A percentile compares a stretch with the other conserved stretches of the same genome.
phyloP scores from a whole-genome alignment of 2,329 filamentous ascomycete genomes.

The Cytospora leucostoma region DNA sequence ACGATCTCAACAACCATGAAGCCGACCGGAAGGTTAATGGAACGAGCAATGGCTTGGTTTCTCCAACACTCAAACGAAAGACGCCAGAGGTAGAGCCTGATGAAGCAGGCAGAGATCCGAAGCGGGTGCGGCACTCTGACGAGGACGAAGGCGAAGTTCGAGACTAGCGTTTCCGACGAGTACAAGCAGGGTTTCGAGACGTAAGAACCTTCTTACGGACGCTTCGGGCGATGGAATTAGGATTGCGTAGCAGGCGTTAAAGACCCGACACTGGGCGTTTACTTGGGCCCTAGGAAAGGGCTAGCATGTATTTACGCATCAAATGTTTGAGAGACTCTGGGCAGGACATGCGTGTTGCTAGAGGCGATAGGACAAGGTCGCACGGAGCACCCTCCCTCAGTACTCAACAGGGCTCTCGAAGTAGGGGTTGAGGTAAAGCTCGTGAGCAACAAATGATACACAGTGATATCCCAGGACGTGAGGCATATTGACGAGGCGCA shows the following conservation, averaged over 20 bases:
- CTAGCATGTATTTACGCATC: neutral
- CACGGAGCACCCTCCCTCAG: slow-evolving; percentile 6
- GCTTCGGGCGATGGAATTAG: neutral
- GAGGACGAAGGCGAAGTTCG: slow-evolving; percentile 34
- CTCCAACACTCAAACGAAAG: slow-evolving; percentile 36
- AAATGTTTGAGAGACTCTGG: neutral
- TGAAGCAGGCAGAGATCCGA: slow-evolving; percentile 30
- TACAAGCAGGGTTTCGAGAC: neutral
- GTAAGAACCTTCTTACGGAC: neutral
- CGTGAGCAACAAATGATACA: slow-evolving; percentile 20
- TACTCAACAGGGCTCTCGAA: slow-evolving; percentile 4
- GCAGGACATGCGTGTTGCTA: slow-evolving; percentile 1
- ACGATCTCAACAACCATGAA: slow-evolving; percentile 34
- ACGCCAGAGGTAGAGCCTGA: slow-evolving; percentile 32
- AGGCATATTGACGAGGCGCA: slow-evolving; percentile 11
- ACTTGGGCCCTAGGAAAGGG: neutral
- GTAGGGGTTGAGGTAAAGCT: slow-evolving; percentile 14
- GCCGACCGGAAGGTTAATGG: slow-evolving; percentile 27
- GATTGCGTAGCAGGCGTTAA: neutral
- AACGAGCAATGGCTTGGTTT: slow-evolving; percentile 30
- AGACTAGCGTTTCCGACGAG: slow-evolving; percentile 11
- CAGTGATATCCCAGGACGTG: slow-evolving; percentile 28
- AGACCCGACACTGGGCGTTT: neutral
- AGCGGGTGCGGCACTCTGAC: slow-evolving; percentile 31
- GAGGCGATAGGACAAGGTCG: neutral